Evolutionary conservation across 2,329 filamentous ascomycete genomes (phyloP).

Genomic region (Mycosphaerella arachidis): DNA sequence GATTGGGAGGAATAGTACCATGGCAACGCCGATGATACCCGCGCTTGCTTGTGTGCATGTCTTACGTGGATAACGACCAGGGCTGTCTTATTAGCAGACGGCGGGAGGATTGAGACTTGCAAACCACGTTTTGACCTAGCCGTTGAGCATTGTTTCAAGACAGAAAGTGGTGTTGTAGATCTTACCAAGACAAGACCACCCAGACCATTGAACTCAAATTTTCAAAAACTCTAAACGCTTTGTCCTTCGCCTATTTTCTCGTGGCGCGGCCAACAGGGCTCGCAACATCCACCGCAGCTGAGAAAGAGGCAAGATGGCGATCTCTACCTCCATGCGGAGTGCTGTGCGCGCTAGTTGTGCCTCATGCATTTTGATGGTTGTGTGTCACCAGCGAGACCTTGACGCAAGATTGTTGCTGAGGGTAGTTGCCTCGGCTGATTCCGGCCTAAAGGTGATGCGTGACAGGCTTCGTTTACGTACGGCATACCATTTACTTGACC

Average conservation of each 20-base stretch:
- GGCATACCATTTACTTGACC: not conserved
- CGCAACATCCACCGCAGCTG: no score
- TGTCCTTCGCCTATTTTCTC: not conserved
- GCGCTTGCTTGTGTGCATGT: not conserved
- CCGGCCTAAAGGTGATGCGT: no score
- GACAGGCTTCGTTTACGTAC: no score
- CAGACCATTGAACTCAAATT: no score
- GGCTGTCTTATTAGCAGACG: no score
- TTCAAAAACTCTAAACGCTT: no score
- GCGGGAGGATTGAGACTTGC: no score
- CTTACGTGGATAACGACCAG: not conserved
- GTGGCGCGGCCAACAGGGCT: no score
- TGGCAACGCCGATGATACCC: not conserved
- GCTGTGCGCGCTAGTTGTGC: not conserved
- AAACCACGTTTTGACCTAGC: not conserved
- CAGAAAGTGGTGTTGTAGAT: not conserved
- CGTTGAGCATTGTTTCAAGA: not conserved
- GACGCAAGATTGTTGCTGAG: not conserved
- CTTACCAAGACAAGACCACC: not conserved
- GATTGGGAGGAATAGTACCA: not conserved
- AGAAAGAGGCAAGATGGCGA: no score
- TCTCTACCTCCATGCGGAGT: no score
- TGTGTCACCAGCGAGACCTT: not conserved
- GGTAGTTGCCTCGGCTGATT: no score
- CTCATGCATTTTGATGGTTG: not conserved